Evolutionary conservation across 2,329 filamentous ascomycete species (phyloP), one percentile per base, ranked within the genome.

Genomic region (Ceratocystis colombiana): DNA sequence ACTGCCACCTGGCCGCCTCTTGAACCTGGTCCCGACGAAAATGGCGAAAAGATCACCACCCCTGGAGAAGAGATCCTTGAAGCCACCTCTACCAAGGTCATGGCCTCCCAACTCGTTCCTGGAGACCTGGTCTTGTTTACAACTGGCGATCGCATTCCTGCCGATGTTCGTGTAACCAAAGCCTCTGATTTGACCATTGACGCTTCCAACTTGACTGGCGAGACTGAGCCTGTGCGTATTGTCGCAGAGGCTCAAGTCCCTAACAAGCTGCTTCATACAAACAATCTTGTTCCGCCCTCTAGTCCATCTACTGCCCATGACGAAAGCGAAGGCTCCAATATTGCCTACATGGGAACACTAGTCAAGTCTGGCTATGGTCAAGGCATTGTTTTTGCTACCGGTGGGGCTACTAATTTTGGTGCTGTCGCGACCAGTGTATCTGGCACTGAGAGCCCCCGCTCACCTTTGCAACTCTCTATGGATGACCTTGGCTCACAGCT

Each of bases 331-430:
- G 84, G 87, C 71, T 89, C 88, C 71, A 97, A 99, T 72, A 92
- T 99, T 74, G 94, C 92, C 1, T 97, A 96, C 75, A 97, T 99
- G 92, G 94, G 94, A 33, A 99, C 94, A 2, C 76, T 99, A 70
- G 91, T 99, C 44, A 90, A 93, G 70, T 96, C 93, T 45, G 94
- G 94, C 10, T 88, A 99, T 72, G 94, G 94, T 0, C 92, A 96
- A 74, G 94, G 94, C 55, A 87, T 99, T 70, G 94, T 99, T n/a
- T 95, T 96, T 74, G 91, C 92, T 7, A 99, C 94, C 5, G 95
- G 95, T 66, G 88, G 89, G 41, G 85, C 89, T 68, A 99, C 95
- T 0, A 91, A 97, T 72, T 97, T 99, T 75, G 94, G 94, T 53
- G 93, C 90, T 62, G 99, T 99, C 71, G 96, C 93, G 22, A 88